Evolutionary conservation across 352 stramenopile species (phyloP).

Genomic region (Thalassiosira livingstoniorum): DNA sequence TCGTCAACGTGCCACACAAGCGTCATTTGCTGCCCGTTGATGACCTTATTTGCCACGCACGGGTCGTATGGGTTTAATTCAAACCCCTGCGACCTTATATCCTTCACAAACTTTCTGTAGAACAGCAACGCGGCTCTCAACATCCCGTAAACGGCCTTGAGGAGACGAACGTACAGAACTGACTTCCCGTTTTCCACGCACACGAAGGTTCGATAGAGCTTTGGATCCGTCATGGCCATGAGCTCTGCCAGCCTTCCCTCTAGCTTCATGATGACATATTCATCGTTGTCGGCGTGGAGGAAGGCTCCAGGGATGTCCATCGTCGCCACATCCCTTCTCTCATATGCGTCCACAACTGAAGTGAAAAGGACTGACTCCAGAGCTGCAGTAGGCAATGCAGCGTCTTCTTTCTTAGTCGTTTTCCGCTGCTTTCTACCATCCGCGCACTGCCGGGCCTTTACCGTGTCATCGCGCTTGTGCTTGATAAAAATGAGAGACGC

Average conservation of each 20-base stretch:
- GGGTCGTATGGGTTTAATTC: conserved; percentile 60
- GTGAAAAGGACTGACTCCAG: conserved; percentile 50
- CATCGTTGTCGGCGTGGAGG: not conserved
- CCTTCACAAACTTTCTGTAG: conserved; percentile 52
- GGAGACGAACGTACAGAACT: conserved; percentile 31
- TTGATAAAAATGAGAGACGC: conserved; percentile 55
- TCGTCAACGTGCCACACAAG: conserved; percentile 57
- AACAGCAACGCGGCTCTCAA: conserved; percentile 36
- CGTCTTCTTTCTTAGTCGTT: conserved; percentile 43
- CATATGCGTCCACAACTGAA: conserved; percentile 38
- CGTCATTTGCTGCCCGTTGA: conserved; percentile 57
- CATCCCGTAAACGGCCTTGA: conserved; percentile 55
- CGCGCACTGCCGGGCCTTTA: conserved; percentile 51
- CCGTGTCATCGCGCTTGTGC: conserved; percentile 36
- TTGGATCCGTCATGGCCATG: conserved; percentile 5
- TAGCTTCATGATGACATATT: not conserved
- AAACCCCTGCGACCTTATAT: too few species aligned
- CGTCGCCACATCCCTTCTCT: conserved; percentile 44
- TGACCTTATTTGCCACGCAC: conserved; percentile 59
- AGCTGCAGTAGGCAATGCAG: conserved; percentile 39
- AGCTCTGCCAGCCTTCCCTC: not conserved
- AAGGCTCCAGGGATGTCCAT: conserved; percentile 41
- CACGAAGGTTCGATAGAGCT: conserved; percentile 22
- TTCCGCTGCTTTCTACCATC: conserved; percentile 54
- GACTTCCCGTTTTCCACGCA: not conserved